These are phyloP conservation scores for Coffea canephora DNA, from an alignment of 257 asterid species.

Conservation along the genomic window DNA sequence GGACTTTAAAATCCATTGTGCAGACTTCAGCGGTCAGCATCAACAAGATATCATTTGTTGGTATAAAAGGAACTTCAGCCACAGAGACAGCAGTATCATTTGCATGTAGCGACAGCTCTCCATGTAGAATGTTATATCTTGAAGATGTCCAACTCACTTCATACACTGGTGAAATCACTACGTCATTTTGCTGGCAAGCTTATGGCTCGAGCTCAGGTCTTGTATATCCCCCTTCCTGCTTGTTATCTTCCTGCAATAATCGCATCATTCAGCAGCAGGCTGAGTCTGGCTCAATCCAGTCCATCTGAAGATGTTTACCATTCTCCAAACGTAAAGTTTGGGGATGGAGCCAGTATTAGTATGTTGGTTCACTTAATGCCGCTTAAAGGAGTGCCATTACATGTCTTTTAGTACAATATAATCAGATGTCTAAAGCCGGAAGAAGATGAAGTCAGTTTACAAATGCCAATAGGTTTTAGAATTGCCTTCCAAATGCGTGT, in stretches of 20 bases:
- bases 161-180: constrained; percentile 30
- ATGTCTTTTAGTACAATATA: neutral
- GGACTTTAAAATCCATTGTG: constrained; percentile 13
- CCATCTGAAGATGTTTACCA: constrained; percentile 20
- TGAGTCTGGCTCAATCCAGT: constrained; percentile 27
- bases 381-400: neutral
- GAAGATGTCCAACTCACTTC: constrained; percentile 52
- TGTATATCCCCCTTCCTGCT: constrained; percentile 57
- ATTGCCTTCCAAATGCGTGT: neutral
- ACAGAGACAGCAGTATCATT: constrained; percentile 55
- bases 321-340: neutral
- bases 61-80: constrained; percentile 72
- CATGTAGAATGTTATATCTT: constrained; percentile 52
- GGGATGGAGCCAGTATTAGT: neutral
- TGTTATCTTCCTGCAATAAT: constrained; percentile 48
- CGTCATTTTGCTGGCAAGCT: constrained; percentile 77
- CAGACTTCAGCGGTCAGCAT: constrained; percentile 66
- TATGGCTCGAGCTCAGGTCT: constrained; percentile 53
- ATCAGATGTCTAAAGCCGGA: neutral
- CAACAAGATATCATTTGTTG: constrained; percentile 36
- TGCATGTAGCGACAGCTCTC: constrained; percentile 68
- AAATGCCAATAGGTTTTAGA: neutral
- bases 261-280: constrained; percentile 28
- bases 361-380: neutral
- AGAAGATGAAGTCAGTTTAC: neutral